A percentile compares a stretch with the other conserved stretches of the same genome.
Conservation (phyloP, 192 early-diverging fungal genomes). For the Linnemannia zychae region DNA sequence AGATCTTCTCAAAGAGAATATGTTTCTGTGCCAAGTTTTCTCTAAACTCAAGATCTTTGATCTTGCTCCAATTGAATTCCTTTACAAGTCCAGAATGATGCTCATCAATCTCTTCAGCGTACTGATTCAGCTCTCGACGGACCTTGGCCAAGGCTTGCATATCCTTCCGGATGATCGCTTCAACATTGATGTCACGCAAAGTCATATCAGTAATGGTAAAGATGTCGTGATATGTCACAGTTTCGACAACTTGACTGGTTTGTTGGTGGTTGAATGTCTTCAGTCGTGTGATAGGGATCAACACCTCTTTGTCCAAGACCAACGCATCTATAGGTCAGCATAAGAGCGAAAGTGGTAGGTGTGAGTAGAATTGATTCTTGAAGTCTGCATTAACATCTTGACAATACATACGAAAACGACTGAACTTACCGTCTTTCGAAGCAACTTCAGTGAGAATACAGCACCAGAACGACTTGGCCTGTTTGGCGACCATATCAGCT, state of each 20-base stretch:
- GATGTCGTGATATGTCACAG: constrained; percentile 41
- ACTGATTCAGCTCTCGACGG: constrained; percentile 31
- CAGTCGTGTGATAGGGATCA: constrained; percentile 33
- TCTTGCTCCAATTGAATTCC: constrained; percentile 89
- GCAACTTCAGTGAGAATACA: constrained; percentile 43
- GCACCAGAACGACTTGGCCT: constrained; percentile 59
- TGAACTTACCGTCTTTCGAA: constrained; percentile 17
- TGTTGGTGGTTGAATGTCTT: constrained; percentile 30
- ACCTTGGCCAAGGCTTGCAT: constrained; percentile 33
- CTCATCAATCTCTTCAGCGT: constrained; percentile 46
- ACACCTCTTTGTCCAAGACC: constrained; percentile 25
- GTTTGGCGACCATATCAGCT: constrained; percentile 41
- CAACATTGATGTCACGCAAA: constrained; percentile 9
- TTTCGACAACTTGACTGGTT: constrained; percentile 29
- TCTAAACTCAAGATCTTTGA: constrained; percentile 92
- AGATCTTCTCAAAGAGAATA: constrained; percentile 62
- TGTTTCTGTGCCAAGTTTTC: constrained; percentile 74
- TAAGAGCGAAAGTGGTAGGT: background rate
- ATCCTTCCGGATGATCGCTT: constrained; percentile 31
- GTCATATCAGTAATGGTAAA: constrained; percentile 38
- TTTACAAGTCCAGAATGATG: constrained; percentile 28
- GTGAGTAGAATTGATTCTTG: too few species aligned
- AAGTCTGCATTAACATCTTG: background rate
- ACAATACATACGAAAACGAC: background rate
- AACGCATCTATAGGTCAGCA: background rate